Evolutionary conservation across 768 basidiomycete genomes (phyloP), one percentile per base, ranked within the genome.

Genomic region (Xerocomus spinulosus): DNA sequence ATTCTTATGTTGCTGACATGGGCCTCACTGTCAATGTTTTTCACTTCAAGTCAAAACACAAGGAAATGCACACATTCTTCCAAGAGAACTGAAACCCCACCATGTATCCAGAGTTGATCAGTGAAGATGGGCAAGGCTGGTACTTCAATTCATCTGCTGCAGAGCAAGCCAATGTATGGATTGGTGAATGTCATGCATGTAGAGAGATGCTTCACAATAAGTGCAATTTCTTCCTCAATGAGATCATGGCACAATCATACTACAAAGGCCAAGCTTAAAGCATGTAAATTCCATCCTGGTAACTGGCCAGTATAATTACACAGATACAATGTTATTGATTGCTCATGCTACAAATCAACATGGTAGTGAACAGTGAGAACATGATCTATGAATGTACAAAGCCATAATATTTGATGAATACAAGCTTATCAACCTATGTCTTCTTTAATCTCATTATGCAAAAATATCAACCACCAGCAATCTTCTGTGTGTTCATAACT

Each of bases 151-250:
- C 68, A 3, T 77, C 42, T 5, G 43, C 17, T 28, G 71, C 47
- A 57, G 70, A 74, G 54, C 66, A 55, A 62, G 60, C 40, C 9
- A 70, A 71, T 39, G 25, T 52, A 0, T 77, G 76, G 75, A 45
- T 75, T 20, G 69, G 71, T 0, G 68, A 69, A 0, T 48, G 66
- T 44, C 57, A 59, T 17, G 46, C 65, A 0, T 60, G 60, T 20
- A 28, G 59, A 7, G 69, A 73, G 54, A 73, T 72, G 70, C n/a
- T 55, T 0, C 49, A 52, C 2, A 50, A 47, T 1, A 59, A 60
- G 52, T 70, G 60, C 23, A 55, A 66, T 30, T 73, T 72, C 29
- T 71, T 70, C 37, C 48, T 72, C 0, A 64, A 72, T 50, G 61
- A 71, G 42, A 68, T 72, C 68, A 68, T 72, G 50, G 0, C 39